Evolutionary conservation across 23 red algal genomes (phyloP).

Genomic region (Gracilariopsis chorda): DNA sequence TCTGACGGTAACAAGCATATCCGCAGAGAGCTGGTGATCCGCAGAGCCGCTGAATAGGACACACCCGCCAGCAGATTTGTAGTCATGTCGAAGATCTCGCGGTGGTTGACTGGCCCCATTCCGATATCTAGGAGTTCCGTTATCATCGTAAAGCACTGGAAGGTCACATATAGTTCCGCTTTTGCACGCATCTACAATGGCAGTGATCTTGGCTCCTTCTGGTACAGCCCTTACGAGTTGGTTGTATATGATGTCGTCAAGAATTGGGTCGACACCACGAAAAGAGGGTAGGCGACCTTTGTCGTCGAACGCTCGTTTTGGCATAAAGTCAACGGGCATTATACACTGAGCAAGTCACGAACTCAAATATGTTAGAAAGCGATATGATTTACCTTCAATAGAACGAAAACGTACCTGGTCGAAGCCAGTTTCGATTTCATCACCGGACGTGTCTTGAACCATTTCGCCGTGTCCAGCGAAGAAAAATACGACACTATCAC

Average conservation of each 20-base stretch:
- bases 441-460: conserved; percentile 42
- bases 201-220: conserved; percentile 52
- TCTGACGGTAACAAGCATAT: conserved; percentile 30
- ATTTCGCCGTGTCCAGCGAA: conserved; percentile 62
- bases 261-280: conserved; percentile 18
- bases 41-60: conserved; percentile 64
- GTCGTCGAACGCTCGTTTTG: conserved; percentile 8
- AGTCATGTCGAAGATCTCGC: neutral
- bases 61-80: conserved; percentile 46
- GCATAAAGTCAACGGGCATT: conserved; percentile 49
- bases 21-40: conserved; percentile 43
- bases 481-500: conserved; percentile 66
- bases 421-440: conserved; percentile 60
- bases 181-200: conserved; percentile 46
- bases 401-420: conserved; percentile 39
- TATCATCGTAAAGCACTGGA: conserved; percentile 22
- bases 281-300: neutral
- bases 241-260: conserved; percentile 56
- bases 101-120: neutral
- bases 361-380: neutral
- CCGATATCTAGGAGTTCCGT: conserved; percentile 14
- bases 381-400: neutral
- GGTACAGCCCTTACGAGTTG: conserved; percentile 36
- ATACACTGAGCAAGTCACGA: conserved; percentile 14
- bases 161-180: conserved; percentile 64